Percentiles rank a stretch among this genome's conserved stretches.
Evolutionary conservation across 352 stramenopile species (phyloP).

Genomic region (Phytophthora agathidicida): DNA sequence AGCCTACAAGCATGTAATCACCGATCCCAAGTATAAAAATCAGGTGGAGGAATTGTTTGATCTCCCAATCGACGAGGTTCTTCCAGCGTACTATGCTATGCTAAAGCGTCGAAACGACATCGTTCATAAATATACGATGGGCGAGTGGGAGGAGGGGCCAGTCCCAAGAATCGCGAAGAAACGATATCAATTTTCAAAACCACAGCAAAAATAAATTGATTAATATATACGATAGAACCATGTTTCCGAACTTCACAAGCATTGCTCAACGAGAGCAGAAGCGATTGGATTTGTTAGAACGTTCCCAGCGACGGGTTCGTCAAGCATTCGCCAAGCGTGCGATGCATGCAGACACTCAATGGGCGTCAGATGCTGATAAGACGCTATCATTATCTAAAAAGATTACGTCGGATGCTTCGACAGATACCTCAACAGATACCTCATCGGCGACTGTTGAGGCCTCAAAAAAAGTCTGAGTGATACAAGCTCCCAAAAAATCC

Average conservation of each 20-base stretch:
- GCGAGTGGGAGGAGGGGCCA: neutral
- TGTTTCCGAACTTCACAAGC: neutral
- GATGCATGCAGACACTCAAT: constrained; percentile 22
- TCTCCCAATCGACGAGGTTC: neutral
- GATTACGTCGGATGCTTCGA: neutral
- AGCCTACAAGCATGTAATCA: neutral
- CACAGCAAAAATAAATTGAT: no score
- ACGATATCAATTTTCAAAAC: no score
- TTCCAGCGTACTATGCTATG: neutral
- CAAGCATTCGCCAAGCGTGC: constrained; percentile 11
- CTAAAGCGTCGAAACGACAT: neutral
- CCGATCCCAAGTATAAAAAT: neutral
- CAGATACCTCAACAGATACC: neutral
- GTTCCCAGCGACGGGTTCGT: constrained; percentile 7
- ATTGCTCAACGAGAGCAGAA: constrained; percentile 5
- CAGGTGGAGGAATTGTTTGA: neutral
- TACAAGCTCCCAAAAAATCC: constrained; percentile 13
- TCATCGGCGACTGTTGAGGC: neutral
- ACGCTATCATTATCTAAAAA: neutral
- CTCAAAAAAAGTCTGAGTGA: constrained; percentile 15
- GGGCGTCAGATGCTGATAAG: constrained; percentile 16
- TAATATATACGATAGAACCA: constrained; percentile 5
- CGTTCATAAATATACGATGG: constrained; percentile 1
- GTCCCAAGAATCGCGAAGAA: no score
- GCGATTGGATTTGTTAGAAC: constrained; percentile 11